These are phyloP conservation scores for Dipteronia dyeriana DNA, from an alignment of 345 rosid species.

Conservation along the genomic window DNA sequence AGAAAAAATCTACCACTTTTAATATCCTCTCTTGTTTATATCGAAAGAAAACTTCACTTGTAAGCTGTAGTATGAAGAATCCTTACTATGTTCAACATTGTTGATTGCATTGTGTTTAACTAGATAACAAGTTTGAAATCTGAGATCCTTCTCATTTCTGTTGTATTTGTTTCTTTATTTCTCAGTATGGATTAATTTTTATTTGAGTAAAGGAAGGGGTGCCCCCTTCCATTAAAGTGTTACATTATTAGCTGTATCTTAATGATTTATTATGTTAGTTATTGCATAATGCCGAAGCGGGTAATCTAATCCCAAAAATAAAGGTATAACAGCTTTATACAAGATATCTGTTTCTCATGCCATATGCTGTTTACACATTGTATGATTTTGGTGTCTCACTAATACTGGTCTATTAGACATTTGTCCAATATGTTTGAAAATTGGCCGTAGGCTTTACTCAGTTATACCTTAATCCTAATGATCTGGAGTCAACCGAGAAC, in stretches of 20 bases:
- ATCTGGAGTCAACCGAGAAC: not conserved
- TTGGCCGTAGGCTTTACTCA: not conserved
- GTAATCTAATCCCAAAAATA: not conserved
- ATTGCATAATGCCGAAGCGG: not conserved
- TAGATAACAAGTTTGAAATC: not conserved
- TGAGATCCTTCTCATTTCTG: not conserved
- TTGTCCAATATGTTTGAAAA: not conserved
- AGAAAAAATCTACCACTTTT: not conserved
- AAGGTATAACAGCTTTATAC: not conserved
- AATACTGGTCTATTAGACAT: not conserved
- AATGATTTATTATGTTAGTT: not conserved
- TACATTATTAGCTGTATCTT: not conserved
- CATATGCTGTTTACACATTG: too few species aligned
- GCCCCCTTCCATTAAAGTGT: not conserved
- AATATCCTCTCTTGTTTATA: too few species aligned
- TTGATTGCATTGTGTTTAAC: not conserved
- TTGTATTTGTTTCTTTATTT: not conserved
- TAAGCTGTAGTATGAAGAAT: not conserved
- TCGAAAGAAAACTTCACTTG: not conserved
- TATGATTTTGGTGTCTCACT: too few species aligned
- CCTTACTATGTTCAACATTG: not conserved
- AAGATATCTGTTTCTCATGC: too few species aligned
- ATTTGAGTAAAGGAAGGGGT: not conserved
- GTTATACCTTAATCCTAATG: not conserved
- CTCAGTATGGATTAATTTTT: not conserved